Base-by-base conservation (phyloP, 75 land plant genomes). In the Selaginella tamariscina region DNA sequence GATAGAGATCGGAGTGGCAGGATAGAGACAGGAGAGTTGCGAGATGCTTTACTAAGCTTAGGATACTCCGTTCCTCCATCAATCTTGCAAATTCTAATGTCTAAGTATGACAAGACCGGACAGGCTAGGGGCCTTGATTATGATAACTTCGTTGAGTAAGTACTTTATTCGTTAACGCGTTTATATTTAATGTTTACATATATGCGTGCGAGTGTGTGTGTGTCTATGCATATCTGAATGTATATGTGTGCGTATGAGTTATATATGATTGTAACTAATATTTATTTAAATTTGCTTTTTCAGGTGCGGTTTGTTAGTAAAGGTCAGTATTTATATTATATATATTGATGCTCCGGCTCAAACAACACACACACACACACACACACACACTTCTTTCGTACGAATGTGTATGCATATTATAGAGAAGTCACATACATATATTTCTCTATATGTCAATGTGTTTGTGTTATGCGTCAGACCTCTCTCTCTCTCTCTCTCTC, bases 101-200 rank as follows among this genome's bases (percentile, higher is more conserved):
- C 85, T 33, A 94, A 89, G 74, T 94, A 82, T 69, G 98, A 94
- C 26, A 81, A 76, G 44, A 71, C 78, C 27, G 87, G 90, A 1
- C 75, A 73, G 33, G 80, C 26, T 65, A 83, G 64, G 57, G 91
- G 82, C 54, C 81, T 94, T 32, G 86, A 85, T 65, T 89, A 84
- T 73, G 96, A 86, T 56, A 85, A 85, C 71, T 94, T 94, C 75
- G 77, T 94, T 11, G 98, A 90, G 96, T 90, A 88, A 33, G 97
- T 70, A 55, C 29, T 68, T 54, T 32, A 2, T 72, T 30, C 31
- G 33, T 64, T 18, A 0, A 29, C 31, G 0, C 0, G 27, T 18
- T 64, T 44, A 54, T 1, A 24, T 2, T 30, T 0, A n/a, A n/a
- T n/a, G n/a, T n/a, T n/a, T n/a, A n/a, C n/a, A n/a, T n/a, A n/a